A percentile compares a stretch with the other conserved stretches of the same genome.
Evolutionary conservation across 352 stramenopile species (phyloP).

Genomic region (Pythium phragmitis): DNA sequence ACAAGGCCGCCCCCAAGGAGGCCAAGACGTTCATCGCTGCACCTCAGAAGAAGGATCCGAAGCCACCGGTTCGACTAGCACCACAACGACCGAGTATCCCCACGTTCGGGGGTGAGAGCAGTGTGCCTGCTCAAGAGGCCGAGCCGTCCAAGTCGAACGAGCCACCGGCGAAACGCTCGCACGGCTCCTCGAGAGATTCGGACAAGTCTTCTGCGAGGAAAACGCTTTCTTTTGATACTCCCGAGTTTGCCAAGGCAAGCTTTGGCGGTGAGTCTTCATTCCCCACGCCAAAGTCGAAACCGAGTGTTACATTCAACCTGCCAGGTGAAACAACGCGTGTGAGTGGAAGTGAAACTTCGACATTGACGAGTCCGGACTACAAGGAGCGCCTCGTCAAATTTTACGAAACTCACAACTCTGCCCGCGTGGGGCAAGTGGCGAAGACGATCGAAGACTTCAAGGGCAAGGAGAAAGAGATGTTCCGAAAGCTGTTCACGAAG

Average conservation of each 20-base stretch:
- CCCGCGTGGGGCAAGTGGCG: constrained; percentile 44
- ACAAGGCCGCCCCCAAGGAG: constrained; percentile 51
- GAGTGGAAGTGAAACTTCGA: neutral
- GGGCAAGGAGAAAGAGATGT: constrained; percentile 60
- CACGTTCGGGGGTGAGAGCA: constrained; percentile 7
- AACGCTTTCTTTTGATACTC: constrained; percentile 23
- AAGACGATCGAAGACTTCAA: constrained; percentile 55
- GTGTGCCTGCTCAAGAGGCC: neutral
- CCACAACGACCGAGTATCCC: constrained; percentile 45
- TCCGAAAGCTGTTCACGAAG: constrained; percentile 57
- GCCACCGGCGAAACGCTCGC: constrained; percentile 6
- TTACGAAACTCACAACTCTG: constrained; percentile 61
- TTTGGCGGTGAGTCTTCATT: constrained; percentile 11
- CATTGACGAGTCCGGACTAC: constrained; percentile 31
- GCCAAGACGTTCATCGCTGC: constrained; percentile 49
- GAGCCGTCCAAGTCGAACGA: constrained; percentile 9
- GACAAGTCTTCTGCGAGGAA: constrained; percentile 13
- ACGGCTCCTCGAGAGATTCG: constrained; percentile 7
- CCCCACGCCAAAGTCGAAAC: constrained; percentile 17
- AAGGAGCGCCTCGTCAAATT: constrained; percentile 56
- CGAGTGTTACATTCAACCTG: constrained; percentile 19
- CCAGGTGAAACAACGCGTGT: constrained; percentile 10
- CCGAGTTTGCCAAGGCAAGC: neutral
- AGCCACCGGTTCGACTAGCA: constrained; percentile 36
- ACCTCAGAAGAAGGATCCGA: constrained; percentile 34